Percentiles rank a stretch among this genome's conserved stretches.
Conservation (phyloP, 805 yeast species). For the Wickerhamomyces chambardii region DNA sequence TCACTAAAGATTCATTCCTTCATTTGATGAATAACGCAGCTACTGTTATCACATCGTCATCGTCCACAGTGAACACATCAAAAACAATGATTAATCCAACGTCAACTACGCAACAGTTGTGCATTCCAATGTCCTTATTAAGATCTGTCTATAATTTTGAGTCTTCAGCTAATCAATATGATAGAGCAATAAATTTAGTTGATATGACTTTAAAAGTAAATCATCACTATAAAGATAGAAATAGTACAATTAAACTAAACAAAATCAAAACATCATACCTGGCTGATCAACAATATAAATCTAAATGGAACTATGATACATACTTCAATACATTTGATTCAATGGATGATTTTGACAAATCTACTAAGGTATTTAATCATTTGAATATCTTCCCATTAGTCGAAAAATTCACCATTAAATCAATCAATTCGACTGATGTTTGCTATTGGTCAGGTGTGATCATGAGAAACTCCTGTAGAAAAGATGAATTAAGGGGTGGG, state of each 20-base stretch:
- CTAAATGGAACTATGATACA: constrained; percentile 35
- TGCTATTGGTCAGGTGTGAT: constrained; percentile 98
- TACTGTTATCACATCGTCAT: too few species aligned
- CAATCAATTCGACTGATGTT: constrained; percentile 64
- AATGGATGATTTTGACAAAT: constrained; percentile 24
- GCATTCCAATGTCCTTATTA: background rate
- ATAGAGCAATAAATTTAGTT: constrained; percentile 4
- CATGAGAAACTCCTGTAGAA: constrained; percentile 91
- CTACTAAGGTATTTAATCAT: constrained; percentile 34
- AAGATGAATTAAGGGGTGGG: constrained; percentile 81
- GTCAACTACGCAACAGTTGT: background rate
- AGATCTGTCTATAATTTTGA: background rate
- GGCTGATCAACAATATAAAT: constrained; percentile 12
- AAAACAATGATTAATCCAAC: background rate
- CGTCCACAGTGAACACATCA: too few species aligned
- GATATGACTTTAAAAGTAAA: constrained; percentile 10
- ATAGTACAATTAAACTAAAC: constrained; percentile 1
- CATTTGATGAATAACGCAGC: too few species aligned
- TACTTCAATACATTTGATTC: constrained; percentile 21
- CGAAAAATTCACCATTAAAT: constrained; percentile 74
- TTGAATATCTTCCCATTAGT: constrained; percentile 83
- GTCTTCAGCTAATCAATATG: background rate
- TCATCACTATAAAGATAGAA: constrained; percentile 9
- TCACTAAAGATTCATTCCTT: too few species aligned
- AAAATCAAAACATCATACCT: constrained; percentile 3